These are phyloP conservation scores for Aspergillus fischeri DNA, from an alignment of 2,329 filamentous ascomycete genomes.

Conservation along the genomic window DNA sequence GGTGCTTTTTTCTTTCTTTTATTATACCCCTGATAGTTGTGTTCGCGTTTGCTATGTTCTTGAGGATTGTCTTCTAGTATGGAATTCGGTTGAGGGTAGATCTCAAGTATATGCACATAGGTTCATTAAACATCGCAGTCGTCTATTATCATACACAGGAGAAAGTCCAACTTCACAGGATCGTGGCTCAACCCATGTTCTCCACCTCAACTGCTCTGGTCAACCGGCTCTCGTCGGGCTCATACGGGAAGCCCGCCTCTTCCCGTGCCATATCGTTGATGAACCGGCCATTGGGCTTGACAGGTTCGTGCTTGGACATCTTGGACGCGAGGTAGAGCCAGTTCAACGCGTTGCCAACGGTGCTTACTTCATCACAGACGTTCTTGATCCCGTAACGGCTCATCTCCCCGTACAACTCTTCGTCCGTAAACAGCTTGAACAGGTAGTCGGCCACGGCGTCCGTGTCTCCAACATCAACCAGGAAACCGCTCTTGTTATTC, in stretches of 20 bases:
- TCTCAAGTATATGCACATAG: not conserved
- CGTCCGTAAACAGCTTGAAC: conserved; percentile 61
- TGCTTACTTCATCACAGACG: conserved; percentile 77
- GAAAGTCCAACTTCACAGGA: not conserved
- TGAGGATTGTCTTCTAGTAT: not conserved
- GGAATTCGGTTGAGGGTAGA: not conserved
- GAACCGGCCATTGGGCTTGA: conserved; percentile 62
- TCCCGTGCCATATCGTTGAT: conserved; percentile 70
- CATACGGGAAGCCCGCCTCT: conserved; percentile 58
- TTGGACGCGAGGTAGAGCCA: conserved; percentile 76
- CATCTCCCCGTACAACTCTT: conserved; percentile 63
- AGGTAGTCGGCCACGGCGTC: conserved; percentile 66
- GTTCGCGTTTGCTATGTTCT: conserved; percentile 1
- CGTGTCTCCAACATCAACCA: conserved; percentile 68
- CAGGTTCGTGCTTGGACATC: conserved; percentile 54
- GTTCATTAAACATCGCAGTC: not conserved
- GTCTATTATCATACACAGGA: not conserved
- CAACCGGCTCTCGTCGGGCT: conserved; percentile 57
- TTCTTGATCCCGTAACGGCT: conserved; percentile 58
- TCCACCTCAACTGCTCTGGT: conserved; percentile 29
- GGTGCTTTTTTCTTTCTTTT: conserved; percentile 3
- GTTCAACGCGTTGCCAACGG: conserved; percentile 69
- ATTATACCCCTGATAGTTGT: conserved; percentile 16
- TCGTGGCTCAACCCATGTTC: conserved; percentile 18
- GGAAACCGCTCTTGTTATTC: conserved; percentile 66